Percentiles rank a stretch among this genome's conserved stretches.
Conservation (phyloP, 2,329 filamentous ascomycete genomes). For the Fusarium verrucosum region DNA sequence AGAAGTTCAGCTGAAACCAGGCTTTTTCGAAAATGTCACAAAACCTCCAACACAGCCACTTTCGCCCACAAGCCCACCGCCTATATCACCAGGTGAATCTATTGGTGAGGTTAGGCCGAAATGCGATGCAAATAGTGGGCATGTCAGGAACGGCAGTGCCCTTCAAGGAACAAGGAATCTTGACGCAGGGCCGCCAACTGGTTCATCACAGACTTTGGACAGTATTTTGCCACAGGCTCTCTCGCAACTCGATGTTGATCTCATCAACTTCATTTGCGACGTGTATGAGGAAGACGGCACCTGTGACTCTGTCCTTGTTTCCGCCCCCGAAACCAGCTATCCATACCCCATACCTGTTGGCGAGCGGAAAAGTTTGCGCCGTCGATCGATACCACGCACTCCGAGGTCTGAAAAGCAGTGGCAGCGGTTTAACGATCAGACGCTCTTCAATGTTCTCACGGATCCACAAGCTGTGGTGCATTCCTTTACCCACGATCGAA, state of each 20-base stretch:
- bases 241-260: slow-evolving; percentile 61
- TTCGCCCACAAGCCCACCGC: background rate
- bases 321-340: background rate
- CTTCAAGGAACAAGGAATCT: background rate
- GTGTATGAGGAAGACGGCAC: slow-evolving; percentile 66
- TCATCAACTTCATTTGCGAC: slow-evolving; percentile 69
- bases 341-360: slow-evolving; percentile 25
- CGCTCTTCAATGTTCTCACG: slow-evolving; percentile 70
- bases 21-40: slow-evolving; percentile 53
- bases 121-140: slow-evolving; percentile 17
- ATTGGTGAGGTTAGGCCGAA: slow-evolving; percentile 31
- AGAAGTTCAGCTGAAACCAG: slow-evolving; percentile 50
- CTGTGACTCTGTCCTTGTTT: slow-evolving; percentile 54
- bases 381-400: background rate
- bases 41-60: slow-evolving; percentile 33
- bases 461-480: slow-evolving; percentile 62
- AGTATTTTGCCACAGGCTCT: slow-evolving; percentile 65
- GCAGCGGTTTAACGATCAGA: slow-evolving; percentile 70
- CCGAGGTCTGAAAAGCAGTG: slow-evolving; percentile 55
- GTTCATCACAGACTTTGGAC: slow-evolving; percentile 20
- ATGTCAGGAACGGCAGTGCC: slow-evolving; percentile 37
- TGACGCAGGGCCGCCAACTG: background rate
- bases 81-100: background rate
- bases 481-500: slow-evolving; percentile 65
- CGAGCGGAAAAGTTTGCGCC: slow-evolving; percentile 20